phyloP scores from a whole-genome alignment of 2,329 filamentous ascomycete species.

The Diaporthe vexans region DNA sequence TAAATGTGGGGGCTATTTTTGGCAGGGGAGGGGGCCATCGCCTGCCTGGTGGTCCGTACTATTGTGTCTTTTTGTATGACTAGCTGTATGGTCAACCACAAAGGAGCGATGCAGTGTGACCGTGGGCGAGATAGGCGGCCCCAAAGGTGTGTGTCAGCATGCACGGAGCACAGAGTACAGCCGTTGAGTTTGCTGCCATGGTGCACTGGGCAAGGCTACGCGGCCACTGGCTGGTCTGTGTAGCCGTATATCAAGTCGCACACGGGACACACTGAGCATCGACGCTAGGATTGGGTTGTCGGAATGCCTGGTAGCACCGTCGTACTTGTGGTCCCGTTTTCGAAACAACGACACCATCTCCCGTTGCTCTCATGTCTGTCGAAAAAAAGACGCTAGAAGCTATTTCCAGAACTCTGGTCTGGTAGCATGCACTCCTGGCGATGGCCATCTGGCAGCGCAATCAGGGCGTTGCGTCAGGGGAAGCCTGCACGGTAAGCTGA shows the following conservation, averaged over 20 bases:
- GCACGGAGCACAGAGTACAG: neutral
- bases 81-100: neutral
- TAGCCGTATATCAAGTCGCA: neutral
- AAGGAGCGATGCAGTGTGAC: neutral
- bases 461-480: neutral
- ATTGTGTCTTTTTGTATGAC: neutral
- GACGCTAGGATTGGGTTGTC: neutral
- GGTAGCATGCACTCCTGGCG: neutral
- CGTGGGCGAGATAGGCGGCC: neutral
- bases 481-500: constrained; percentile 27
- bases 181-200: neutral
- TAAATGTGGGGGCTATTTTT: constrained; percentile 39
- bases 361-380: neutral
- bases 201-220: neutral
- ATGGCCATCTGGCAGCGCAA: neutral
- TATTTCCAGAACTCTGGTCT: constrained; percentile 4
- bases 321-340: neutral
- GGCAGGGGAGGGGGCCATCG: constrained; percentile 15
- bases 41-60: neutral
- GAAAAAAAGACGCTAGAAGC: neutral
- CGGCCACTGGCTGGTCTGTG: neutral
- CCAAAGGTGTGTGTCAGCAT: neutral
- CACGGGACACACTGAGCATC: neutral
- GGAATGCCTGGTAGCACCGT: neutral
- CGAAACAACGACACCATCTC: neutral